Evolutionary conservation across 148 eudicot genomes (phyloP).

Genomic region (Rhododendron ferrugineum): DNA sequence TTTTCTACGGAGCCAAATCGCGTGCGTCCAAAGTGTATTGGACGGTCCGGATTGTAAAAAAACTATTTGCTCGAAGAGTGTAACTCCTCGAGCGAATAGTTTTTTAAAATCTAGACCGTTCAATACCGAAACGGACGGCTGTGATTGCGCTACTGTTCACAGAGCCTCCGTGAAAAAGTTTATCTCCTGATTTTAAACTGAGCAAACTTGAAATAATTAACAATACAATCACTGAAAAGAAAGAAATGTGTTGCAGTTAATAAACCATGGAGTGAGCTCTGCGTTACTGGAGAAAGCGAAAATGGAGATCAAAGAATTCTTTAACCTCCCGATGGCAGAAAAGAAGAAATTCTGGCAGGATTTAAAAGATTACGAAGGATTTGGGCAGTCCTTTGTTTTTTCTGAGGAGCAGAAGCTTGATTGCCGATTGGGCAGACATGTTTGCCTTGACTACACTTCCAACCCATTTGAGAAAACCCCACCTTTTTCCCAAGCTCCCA

Average conservation of each 20-base stretch:
- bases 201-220: too few relatives aligned
- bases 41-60: too few relatives aligned
- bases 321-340: conserved; percentile 15
- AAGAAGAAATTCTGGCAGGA: conserved; percentile 28
- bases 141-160: too few relatives aligned
- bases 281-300: conserved; percentile 20
- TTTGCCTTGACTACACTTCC: conserved; percentile 23
- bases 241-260: conserved; percentile 9
- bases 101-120: too few relatives aligned
- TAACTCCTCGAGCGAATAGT: too few relatives aligned
- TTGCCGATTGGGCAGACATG: conserved; percentile 36
- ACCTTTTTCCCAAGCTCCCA: background rate
- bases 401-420: conserved; percentile 38
- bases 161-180: too few relatives aligned
- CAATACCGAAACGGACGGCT: too few relatives aligned
- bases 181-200: too few relatives aligned
- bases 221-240: background rate
- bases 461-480: conserved; percentile 11
- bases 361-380: conserved; percentile 19
- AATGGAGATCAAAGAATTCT: conserved; percentile 6
- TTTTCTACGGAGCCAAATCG: too few relatives aligned
- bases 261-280: conserved; percentile 31
- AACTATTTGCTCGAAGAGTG: too few relatives aligned
- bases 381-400: conserved; percentile 26
- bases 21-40: too few relatives aligned